These are phyloP conservation scores for Pouteria campechiana DNA, from an alignment of 179 eudicot genomes.

Conservation along the genomic window DNA sequence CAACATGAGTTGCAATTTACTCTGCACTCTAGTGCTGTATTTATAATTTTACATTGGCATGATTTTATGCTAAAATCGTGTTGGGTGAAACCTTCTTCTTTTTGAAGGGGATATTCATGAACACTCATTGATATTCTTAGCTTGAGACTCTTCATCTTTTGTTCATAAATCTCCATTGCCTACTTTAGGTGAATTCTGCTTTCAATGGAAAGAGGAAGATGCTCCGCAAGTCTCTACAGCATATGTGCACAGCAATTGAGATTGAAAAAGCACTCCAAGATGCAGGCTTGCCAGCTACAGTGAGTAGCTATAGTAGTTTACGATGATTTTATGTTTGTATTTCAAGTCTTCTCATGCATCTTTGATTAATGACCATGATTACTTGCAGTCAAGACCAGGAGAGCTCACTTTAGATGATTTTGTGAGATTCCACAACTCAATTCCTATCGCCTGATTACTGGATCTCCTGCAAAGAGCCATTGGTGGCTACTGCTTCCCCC, in stretches of 20 bases:
- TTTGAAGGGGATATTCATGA: too few species aligned
- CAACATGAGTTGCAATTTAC: too few species aligned
- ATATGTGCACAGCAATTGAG: conserved; percentile 47
- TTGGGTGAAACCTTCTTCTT: too few species aligned
- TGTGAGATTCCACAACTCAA: conserved; percentile 57
- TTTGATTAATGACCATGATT: conserved; percentile 2
- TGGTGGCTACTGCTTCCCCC: too few species aligned
- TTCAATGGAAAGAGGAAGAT: conserved; percentile 88
- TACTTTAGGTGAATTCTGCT: conserved; percentile 65
- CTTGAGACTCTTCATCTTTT: neutral
- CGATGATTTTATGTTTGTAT: neutral
- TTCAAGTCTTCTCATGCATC: neutral
- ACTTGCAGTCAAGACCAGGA: conserved; percentile 85
- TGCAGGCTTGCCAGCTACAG: conserved; percentile 54
- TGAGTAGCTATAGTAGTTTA: conserved; percentile 14
- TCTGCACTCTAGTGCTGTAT: too few species aligned
- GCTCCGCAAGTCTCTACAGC: conserved; percentile 79
- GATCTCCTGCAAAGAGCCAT: too few species aligned
- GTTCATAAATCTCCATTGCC: neutral
- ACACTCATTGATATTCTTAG: neutral
- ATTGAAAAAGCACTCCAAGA: conserved; percentile 60
- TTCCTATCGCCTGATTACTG: too few species aligned
- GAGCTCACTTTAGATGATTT: conserved; percentile 76
- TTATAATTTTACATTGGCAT: too few species aligned
- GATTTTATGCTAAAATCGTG: too few species aligned